Conservation (phyloP, 2,329 filamentous ascomycete genomes). For the Pseudocercospora fijiensis region DNA sequence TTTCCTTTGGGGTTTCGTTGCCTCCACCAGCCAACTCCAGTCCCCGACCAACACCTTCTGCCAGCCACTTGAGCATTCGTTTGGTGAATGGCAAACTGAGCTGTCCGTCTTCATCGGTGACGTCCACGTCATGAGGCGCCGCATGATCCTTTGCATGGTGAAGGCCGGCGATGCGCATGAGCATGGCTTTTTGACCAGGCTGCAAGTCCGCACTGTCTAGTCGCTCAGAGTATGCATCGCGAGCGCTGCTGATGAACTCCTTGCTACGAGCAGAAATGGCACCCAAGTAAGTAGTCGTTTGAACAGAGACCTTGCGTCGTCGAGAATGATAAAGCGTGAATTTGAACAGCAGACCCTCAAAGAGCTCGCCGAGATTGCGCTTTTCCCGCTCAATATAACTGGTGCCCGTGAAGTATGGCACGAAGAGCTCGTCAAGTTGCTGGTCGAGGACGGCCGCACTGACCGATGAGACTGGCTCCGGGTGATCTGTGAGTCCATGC, state of each 20-base stretch:
- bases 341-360: slow-evolving; percentile 91
- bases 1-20: slow-evolving; percentile 89
- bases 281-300: slow-evolving; percentile 77
- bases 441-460: slow-evolving; percentile 71
- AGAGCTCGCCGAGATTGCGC: slow-evolving; percentile 71
- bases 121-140: slow-evolving; percentile 61
- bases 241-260: slow-evolving; percentile 81
- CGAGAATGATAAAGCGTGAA: slow-evolving; percentile 92
- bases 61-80: slow-evolving; percentile 95
- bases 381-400: slow-evolving; percentile 67
- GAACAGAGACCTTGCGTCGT: slow-evolving; percentile 73
- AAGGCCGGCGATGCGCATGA: slow-evolving; percentile 83
- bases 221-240: slow-evolving; percentile 86
- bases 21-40: slow-evolving; percentile 79
- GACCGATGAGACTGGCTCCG: slow-evolving; percentile 83
- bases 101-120: slow-evolving; percentile 83
- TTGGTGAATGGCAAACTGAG: slow-evolving; percentile 87
- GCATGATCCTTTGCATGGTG: slow-evolving; percentile 62
- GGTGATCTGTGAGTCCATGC: slow-evolving; percentile 92
- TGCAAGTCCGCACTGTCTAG: slow-evolving; percentile 88
- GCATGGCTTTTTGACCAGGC: slow-evolving; percentile 82
- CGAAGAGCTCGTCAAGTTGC: slow-evolving; percentile 65
- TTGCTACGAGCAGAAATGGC: slow-evolving; percentile 87
- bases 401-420: slow-evolving; percentile 64
- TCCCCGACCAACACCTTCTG: slow-evolving; percentile 87